phyloP scores from a whole-genome alignment of 1,139 yeast genomes.

The Blastobotrys capitulatus region DNA sequence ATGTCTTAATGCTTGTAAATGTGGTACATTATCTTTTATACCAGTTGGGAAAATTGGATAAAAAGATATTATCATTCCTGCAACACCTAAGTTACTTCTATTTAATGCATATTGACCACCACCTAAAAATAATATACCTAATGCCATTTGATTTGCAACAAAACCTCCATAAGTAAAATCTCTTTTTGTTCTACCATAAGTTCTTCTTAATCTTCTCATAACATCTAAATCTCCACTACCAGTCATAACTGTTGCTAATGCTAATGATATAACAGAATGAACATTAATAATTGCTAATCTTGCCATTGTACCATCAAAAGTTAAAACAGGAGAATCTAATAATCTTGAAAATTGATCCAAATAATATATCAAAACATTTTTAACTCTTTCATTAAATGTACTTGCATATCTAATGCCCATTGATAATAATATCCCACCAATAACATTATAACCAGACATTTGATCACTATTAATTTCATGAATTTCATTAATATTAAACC shows the following conservation, averaged over 20 bases:
- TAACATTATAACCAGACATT: constrained; percentile 56
- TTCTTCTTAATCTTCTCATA: constrained; percentile 62
- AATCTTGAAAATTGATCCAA: constrained; percentile 60
- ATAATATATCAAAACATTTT: constrained; percentile 53
- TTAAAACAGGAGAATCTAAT: constrained; percentile 39
- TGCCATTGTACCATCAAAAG: constrained; percentile 59
- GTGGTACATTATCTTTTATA: constrained; percentile 44
- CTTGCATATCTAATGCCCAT: constrained; percentile 78
- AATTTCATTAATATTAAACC: constrained; percentile 16
- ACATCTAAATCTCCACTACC: constrained; percentile 86
- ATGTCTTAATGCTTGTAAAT: constrained; percentile 81
- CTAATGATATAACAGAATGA: constrained; percentile 55
- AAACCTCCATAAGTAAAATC: constrained; percentile 60
- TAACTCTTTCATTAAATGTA: constrained; percentile 49
- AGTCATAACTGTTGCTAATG: constrained; percentile 74
- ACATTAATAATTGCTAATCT: constrained; percentile 52
- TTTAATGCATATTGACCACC: constrained; percentile 88
- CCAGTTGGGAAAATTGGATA: constrained; percentile 64
- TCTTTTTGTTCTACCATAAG: constrained; percentile 54
- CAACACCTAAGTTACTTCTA: constrained; percentile 59
- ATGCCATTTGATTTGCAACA: constrained; percentile 74
- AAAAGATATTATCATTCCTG: constrained; percentile 64
- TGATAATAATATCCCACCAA: constrained; percentile 73
- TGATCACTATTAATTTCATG: constrained; percentile 52
- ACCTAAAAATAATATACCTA: constrained; percentile 85